Base-by-base conservation (phyloP, 345 rosid genomes). In the Citropsis articulata region DNA sequence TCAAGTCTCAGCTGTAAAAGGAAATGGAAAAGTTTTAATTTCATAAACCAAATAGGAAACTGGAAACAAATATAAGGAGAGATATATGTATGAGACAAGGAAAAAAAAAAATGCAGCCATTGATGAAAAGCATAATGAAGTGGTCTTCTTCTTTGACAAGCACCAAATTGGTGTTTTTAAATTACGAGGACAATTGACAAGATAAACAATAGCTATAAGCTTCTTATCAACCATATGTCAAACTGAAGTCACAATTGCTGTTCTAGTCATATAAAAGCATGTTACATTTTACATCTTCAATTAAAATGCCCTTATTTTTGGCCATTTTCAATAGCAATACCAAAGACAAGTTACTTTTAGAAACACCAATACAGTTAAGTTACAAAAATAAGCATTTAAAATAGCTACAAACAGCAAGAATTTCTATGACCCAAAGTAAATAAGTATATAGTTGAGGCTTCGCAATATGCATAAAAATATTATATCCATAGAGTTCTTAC, bases 1-100 rank as follows among this genome's bases (percentile, higher is more conserved):
- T 84, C 90, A 80, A 94, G 90, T 89, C 83, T 89, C 84, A 92
- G 80, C 99, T 96, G 83, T 13, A 24, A 80, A 45, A 53, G 14
- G 22, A 75, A 66, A 57, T 2, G 19, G n/a, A 4, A 72, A 59
- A 18, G 25, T 48, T 33, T 67, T 61, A 65, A 71, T 57, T 66
- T 50, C 67, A 80, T 59, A 33, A 66, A 31, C 53, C 24, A 45
- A 56, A 63, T 25, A 79, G 36, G 63, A 69, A 71, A 10, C 13
- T 27, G 66, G 25, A 40, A 65, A 48, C 22, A 40, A 28, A 50
- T 14, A 69, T 6, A 66, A 18, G 40, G 9, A 70, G 7, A 65
- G 10, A 62, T 10, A 56, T 30, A 30, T 62, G 69, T 12, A 1
- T 24, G 55, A 64, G 45, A 25, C 13, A 61, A 4, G 38, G 5